Percentiles rank a stretch among this genome's conserved stretches.
Conservation (phyloP, 805 yeast genomes). For the Hanseniaspora lachancei region DNA sequence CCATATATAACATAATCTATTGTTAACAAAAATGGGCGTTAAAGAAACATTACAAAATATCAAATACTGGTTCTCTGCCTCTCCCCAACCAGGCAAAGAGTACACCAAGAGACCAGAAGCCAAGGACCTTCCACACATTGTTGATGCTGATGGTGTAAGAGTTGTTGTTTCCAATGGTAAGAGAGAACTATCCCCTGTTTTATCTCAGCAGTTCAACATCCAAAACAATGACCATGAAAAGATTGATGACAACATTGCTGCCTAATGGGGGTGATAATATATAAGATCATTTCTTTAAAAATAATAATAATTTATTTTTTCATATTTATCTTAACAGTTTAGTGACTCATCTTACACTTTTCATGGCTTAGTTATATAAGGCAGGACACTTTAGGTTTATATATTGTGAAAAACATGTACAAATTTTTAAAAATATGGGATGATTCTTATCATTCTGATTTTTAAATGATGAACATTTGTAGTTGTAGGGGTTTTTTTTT, state of each 20-base stretch:
- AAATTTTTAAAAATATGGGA: too few species aligned
- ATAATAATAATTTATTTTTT: background rate
- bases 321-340: too few species aligned
- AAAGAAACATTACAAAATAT: slow-evolving; percentile 17
- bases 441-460: too few species aligned
- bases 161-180: slow-evolving; percentile 23
- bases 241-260: slow-evolving; percentile 17
- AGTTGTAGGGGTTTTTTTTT: too few species aligned
- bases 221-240: slow-evolving; percentile 13
- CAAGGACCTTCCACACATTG: slow-evolving; percentile 22
- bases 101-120: slow-evolving; percentile 19
- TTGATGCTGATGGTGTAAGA: slow-evolving; percentile 20
- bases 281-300: background rate
- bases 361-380: too few species aligned
- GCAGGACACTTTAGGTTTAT: too few species aligned
- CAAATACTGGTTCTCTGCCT: slow-evolving; percentile 19
- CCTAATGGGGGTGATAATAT: background rate
- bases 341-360: too few species aligned
- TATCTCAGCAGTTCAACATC: slow-evolving; percentile 19
- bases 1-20: background rate
- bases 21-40: slow-evolving; percentile 9
- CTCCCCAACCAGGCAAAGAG: slow-evolving; percentile 20
- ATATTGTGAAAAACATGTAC: too few species aligned
- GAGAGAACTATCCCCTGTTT: slow-evolving; percentile 20
- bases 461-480: too few species aligned